Evolutionary conservation across 495 filamentous ascomycete genomes (phyloP).

Genomic region (Penicillium paradoxum): DNA sequence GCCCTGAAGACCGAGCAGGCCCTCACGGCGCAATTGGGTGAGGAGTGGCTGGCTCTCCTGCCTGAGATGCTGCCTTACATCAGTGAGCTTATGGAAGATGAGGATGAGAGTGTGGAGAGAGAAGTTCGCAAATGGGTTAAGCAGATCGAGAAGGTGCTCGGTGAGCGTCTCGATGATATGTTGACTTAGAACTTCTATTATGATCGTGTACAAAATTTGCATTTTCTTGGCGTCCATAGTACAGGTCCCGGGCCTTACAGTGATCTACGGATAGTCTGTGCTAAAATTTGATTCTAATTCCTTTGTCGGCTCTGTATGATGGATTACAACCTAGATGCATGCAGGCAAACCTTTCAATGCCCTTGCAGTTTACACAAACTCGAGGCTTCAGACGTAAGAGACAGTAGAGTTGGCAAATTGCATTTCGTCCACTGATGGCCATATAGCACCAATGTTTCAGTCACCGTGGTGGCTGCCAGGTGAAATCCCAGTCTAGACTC

Average conservation of each 20-base stretch:
- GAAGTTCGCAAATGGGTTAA: conserved; percentile 84
- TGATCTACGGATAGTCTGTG: conserved; percentile 6
- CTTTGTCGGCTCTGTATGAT: too few relatives aligned
- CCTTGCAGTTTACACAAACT: too few relatives aligned
- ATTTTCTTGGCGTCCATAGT: conserved; percentile 27
- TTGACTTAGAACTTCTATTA: conserved; percentile 53
- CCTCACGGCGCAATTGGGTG: conserved; percentile 71
- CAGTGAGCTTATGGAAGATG: conserved; percentile 91
- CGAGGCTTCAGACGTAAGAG: too few relatives aligned
- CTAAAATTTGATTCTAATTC: conserved; percentile 6
- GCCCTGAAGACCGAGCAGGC: conserved; percentile 73
- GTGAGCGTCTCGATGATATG: conserved; percentile 86
- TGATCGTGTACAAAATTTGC: conserved; percentile 27
- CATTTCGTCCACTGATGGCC: too few relatives aligned
- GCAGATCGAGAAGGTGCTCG: conserved; percentile 78
- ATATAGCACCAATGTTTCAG: too few relatives aligned
- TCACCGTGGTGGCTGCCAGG: too few relatives aligned
- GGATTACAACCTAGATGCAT: too few relatives aligned
- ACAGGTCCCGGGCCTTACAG: conserved; percentile 14
- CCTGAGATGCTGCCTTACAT: conserved; percentile 95
- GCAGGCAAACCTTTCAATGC: too few relatives aligned
- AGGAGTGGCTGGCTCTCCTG: conserved; percentile 86
- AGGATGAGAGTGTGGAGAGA: conserved; percentile 83
- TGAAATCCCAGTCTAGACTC: conserved; percentile 3
- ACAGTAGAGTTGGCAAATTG: too few relatives aligned